These are phyloP conservation scores for Pouteria campechiana DNA, from an alignment of 179 eudicot genomes.

Conservation along the genomic window DNA sequence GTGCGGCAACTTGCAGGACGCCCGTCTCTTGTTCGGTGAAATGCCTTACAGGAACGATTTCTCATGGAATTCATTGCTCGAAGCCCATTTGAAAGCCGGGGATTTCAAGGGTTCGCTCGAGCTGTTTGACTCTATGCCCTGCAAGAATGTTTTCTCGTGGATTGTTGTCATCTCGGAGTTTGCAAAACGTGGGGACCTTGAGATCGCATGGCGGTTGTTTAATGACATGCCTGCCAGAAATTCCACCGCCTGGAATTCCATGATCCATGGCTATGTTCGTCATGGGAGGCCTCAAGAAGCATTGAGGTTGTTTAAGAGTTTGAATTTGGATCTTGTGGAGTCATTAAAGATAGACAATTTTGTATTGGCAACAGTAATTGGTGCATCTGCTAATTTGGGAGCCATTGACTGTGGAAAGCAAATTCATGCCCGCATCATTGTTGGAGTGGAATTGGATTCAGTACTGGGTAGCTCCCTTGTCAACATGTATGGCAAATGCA, in stretches of 20 bases:
- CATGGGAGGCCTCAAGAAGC: constrained; percentile 48
- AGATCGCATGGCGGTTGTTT: constrained; percentile 35
- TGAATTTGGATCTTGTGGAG: constrained; percentile 24
- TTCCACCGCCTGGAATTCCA: constrained; percentile 63
- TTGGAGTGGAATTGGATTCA: constrained; percentile 44
- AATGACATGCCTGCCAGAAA: constrained; percentile 75
- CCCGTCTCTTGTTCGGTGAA: constrained; percentile 69
- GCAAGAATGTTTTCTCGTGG: constrained; percentile 71
- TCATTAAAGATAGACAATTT: constrained; percentile 30
- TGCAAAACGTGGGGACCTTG: constrained; percentile 48
- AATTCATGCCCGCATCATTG: constrained; percentile 52
- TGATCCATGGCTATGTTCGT: constrained; percentile 74
- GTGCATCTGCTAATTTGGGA: constrained; percentile 63
- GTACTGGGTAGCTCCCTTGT: constrained; percentile 72
- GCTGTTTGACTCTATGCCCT: constrained; percentile 47
- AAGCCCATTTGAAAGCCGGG: constrained; percentile 57
- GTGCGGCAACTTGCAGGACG: constrained; percentile 38
- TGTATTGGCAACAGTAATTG: constrained; percentile 54
- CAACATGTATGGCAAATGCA: constrained; percentile 75
- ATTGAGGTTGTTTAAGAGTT: constrained; percentile 47
- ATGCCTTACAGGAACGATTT: constrained; percentile 60
- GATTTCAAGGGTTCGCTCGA: constrained; percentile 19
- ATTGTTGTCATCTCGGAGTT: constrained; percentile 55
- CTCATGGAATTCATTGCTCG: constrained; percentile 76
- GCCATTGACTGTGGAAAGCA: constrained; percentile 59